Evolutionary conservation across 1,284 basidiomycete species (phyloP), one percentile per base, ranked within the genome.

Genomic region (Farysia itapuensis): DNA sequence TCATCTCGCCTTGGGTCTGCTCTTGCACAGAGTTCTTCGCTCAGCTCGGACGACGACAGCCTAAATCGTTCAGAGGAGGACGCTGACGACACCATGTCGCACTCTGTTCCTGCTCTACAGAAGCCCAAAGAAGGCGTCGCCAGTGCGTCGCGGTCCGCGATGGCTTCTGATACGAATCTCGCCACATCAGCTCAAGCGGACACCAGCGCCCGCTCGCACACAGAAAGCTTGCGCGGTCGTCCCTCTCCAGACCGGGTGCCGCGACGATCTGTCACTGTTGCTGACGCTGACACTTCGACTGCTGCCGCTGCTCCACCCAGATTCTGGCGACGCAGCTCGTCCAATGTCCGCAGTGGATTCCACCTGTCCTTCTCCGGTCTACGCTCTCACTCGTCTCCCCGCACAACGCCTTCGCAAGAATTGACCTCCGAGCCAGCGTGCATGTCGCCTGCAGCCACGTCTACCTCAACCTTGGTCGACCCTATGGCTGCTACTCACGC

Each of bases 41-140:
- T 46, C 13, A n/a, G n/a, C n/a, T n/a, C n/a, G n/a, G n/a, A n/a
- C n/a, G n/a, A n/a, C n/a, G n/a, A n/a, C n/a, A n/a, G n/a, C n/a
- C n/a, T n/a, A n/a, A n/a, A n/a, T n/a, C 35, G 39, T 18, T 61
- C 52, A n/a, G 42, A 44, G 8, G 47, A 43, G 3, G 58, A 50
- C 18, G 40, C 43, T 18, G 50, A 54, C 1, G 45, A 38, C 8
- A 46, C 30, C 5, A 71, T 73, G 70, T 71, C 64, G 15, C 63
- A 63, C 38, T 73, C 70, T 5, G 61, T 61, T 21, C 67, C 70
- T 2, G 47, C 57, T 35, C 49, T 73, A 6, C 51, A 70, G 44
- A 56, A 61, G 40, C 36, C 49, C 9, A 43, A 22, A 29, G 34
- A 9, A 11, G 13, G 19, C 15, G 18, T 20, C 34, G 18, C 31